Evolutionary conservation across 306 rosid species (phyloP), one percentile per base, ranked within the genome.

Genomic region (Argentina anserina): DNA sequence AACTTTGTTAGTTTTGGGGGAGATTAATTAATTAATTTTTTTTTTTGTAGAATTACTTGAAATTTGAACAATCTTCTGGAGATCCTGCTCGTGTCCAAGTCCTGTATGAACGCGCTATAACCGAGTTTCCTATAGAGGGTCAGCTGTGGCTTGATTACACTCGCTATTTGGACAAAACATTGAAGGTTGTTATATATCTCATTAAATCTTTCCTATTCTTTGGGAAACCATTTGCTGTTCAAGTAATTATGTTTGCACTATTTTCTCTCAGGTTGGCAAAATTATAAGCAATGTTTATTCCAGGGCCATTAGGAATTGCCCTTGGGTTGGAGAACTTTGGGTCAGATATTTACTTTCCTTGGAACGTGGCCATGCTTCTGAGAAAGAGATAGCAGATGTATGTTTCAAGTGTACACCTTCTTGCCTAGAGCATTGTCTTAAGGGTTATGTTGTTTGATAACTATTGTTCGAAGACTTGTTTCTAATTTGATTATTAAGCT

Each of bases 321-420:
- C 97, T 67, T 91, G 95, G 97, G 79, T 87, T 74, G 99, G 95
- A 75, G 87, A 89, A 42, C 91, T 94, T 66, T 94, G 99, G 99
- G 85, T 84, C 78, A 84, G 81, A 41, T 91, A 85, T 83, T 69
- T 94, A 87, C 95, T 94, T 67, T 82, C 82, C 39, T 75, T 88
- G 88, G 99, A 94, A 79, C 95, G 96, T 52, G 69, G 84, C 62
- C 91, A 47, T 84, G 90, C 92, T 77, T 83, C 90, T 26, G 97
- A 91, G 84, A 72, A 86, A 76, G 95, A 91, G 75, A 80, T 94
- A 67, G 86, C 83, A 65, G 75, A 76, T 11, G 98, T 93, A 93
- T 78, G 98, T 77, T 67, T 75, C 52, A 21, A 37, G 12, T 75
- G 74, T 25, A 18, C 31, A 50, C 65, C 41, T 81, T 45, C 42